Evolutionary conservation across 1,284 basidiomycete species (phyloP), one percentile per base, ranked within the genome.

Genomic region (Ceratobasidium sp.): DNA sequence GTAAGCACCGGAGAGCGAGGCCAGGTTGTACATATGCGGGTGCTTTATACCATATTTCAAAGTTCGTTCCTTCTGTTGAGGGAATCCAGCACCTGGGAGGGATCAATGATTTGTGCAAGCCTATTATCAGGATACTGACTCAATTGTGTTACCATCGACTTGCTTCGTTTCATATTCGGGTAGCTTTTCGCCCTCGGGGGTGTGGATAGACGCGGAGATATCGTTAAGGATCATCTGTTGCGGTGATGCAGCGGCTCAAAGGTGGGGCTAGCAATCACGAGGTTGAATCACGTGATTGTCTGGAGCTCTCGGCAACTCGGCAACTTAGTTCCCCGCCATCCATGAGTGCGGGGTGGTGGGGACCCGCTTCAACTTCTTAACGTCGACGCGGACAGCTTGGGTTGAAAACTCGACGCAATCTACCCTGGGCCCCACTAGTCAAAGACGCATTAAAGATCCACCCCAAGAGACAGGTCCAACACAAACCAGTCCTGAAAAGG

Each of bases 1-100:
- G 51, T 1, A 19, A 41, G n/a, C 65, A 68, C 16, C 22, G 4
- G 22, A 68, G 14, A 46, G 8, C 39, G 13, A 56, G 41, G 19
- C 39, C 31, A 24, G 53, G 41, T 11, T 14, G n/a, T 24, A 29
- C 37, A 13, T 56, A 3, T 31, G 16, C 14, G 14, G n/a, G 22
- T 16, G 22, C 7, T 13, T 31, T 19, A 41, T 29, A 72, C 29
- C 43, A 29, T 11, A 61, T 61, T 43, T 61, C 54, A 39, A 72
- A 72, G 31, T 72, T 72, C 8, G 68, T 39, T 6, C 56, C 56
- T 22, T 72, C 54, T 5, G 56, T 37, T n/a, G 68, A 72, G 4
- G 68, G 68, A 27, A 72, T 34, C 65, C 65, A 58, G 53, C 65
- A 68, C 19, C 53, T 68, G 34, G 8, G 8, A 3, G 34, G 8